Percentiles rank a stretch among this genome's conserved stretches.
phyloP scores from a whole-genome alignment of 805 yeast genomes.

The Wickerhamomyces chaumierensis region DNA sequence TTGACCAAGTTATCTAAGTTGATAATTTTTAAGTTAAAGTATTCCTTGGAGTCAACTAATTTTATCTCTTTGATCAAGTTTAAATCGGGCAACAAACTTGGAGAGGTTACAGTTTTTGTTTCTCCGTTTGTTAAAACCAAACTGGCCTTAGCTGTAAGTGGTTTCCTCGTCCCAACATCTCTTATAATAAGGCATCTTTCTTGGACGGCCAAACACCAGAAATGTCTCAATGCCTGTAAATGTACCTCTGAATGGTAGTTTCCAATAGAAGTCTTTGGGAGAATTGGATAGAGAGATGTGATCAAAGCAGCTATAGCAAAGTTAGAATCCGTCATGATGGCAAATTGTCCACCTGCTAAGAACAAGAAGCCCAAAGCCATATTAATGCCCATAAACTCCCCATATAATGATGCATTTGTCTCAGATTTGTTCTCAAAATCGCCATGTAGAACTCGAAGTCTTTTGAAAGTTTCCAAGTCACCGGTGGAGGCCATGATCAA shows the following conservation, averaged over 20 bases:
- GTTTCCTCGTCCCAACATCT: slow-evolving; percentile 50
- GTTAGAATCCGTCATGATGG: slow-evolving; percentile 47
- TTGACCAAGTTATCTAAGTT: slow-evolving; percentile 25
- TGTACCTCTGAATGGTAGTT: slow-evolving; percentile 41
- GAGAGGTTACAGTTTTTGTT: slow-evolving; percentile 31
- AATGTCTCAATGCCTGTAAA: slow-evolving; percentile 76
- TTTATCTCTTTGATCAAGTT: slow-evolving; percentile 35
- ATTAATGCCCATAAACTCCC: slow-evolving; percentile 67
- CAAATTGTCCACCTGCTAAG: slow-evolving; percentile 87
- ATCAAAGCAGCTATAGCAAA: slow-evolving; percentile 60
- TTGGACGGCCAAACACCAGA: slow-evolving; percentile 81
- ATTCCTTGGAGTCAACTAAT: slow-evolving; percentile 31
- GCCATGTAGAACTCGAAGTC: slow-evolving; percentile 63
- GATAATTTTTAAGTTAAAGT: slow-evolving; percentile 36
- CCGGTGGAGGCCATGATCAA: slow-evolving; percentile 88
- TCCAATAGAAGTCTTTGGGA: slow-evolving; percentile 34
- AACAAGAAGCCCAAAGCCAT: slow-evolving; percentile 82
- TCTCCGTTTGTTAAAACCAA: slow-evolving; percentile 27
- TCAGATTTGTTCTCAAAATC: slow-evolving; percentile 8
- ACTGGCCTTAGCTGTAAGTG: slow-evolving; percentile 35
- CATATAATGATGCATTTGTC: slow-evolving; percentile 31
- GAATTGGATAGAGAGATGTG: slow-evolving; percentile 69
- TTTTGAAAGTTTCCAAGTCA: slow-evolving; percentile 64
- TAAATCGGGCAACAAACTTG: slow-evolving; percentile 59
- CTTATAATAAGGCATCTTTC: slow-evolving; percentile 72